Evolutionary conservation across 352 stramenopile genomes (phyloP).

Genomic region (Aphanomyces invadans): DNA sequence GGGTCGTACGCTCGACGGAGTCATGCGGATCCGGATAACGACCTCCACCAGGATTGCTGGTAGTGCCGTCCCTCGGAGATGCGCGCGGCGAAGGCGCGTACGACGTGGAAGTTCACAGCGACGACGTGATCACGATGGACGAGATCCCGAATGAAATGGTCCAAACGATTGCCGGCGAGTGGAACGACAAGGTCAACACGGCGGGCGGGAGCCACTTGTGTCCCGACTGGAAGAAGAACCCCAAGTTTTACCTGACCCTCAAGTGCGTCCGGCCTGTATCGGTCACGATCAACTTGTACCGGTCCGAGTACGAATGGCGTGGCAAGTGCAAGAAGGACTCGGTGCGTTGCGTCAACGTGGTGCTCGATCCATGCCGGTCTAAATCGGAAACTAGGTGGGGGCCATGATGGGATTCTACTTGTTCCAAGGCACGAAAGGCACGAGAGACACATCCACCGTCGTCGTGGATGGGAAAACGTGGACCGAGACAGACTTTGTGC

Average conservation of each 20-base stretch:
- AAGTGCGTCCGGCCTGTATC: conserved; percentile 57
- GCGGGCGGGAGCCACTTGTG: conserved; percentile 74
- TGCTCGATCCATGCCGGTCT: not conserved
- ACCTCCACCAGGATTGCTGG: conserved; percentile 52
- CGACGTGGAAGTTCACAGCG: conserved; percentile 80
- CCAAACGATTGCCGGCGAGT: conserved; percentile 74
- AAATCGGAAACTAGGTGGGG: conserved; percentile 36
- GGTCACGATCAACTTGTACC: conserved; percentile 71
- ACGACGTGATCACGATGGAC: conserved; percentile 58
- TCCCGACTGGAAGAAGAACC: conserved; percentile 77
- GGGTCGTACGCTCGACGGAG: not conserved
- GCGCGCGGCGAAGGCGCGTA: conserved; percentile 59
- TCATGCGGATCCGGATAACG: not conserved
- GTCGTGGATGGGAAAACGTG: conserved; percentile 60
- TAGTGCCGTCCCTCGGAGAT: conserved; percentile 74
- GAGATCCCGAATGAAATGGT: conserved; percentile 51
- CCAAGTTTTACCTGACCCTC: conserved; percentile 70
- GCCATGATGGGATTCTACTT: conserved; percentile 89
- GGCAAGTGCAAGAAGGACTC: conserved; percentile 71
- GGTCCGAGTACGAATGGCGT: conserved; percentile 78
- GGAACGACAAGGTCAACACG: conserved; percentile 39
- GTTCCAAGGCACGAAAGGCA: conserved; percentile 45
- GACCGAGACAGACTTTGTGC: conserved; percentile 82
- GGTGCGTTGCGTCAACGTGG: conserved; percentile 23
- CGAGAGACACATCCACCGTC: conserved; percentile 38